Conservation (phyloP, 2,329 filamentous ascomycete genomes). For the Aureobasidium zeae region DNA sequence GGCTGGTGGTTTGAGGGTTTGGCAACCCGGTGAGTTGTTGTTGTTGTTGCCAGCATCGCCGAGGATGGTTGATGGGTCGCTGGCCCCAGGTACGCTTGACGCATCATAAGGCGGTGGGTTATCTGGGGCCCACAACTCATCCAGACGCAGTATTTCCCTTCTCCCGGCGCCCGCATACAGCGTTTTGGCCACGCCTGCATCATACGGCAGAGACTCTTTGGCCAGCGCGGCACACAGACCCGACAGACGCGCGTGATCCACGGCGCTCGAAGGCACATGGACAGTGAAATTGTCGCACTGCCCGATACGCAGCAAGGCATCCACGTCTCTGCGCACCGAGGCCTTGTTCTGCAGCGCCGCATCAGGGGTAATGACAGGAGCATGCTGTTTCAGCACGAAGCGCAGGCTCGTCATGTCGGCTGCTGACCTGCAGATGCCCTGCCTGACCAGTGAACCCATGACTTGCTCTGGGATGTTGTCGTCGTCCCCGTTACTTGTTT, state of each 20-base stretch:
- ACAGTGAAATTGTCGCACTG: background rate
- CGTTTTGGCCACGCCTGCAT: background rate
- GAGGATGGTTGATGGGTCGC: background rate
- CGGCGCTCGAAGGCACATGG: background rate
- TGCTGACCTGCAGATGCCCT: background rate
- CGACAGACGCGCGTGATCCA: background rate
- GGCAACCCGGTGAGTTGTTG: background rate
- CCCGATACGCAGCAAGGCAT: background rate
- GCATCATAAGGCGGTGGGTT: background rate
- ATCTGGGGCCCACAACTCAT: background rate
- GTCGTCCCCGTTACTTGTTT: background rate
- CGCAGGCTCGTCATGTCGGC: background rate
- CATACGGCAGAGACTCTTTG: background rate
- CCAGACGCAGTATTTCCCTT: background rate
- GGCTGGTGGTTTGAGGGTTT: background rate
- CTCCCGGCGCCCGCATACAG: background rate
- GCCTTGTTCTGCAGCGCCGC: background rate
- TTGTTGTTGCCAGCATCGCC: too few relatives aligned
- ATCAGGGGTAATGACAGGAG: background rate
- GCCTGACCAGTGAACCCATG: background rate
- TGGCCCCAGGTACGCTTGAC: background rate
- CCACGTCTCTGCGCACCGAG: background rate
- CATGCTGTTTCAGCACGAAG: background rate
- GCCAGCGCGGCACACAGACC: background rate
- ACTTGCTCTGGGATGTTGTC: background rate